phyloP scores from a whole-genome alignment of 768 basidiomycete genomes.

The Phallus indusiatus region DNA sequence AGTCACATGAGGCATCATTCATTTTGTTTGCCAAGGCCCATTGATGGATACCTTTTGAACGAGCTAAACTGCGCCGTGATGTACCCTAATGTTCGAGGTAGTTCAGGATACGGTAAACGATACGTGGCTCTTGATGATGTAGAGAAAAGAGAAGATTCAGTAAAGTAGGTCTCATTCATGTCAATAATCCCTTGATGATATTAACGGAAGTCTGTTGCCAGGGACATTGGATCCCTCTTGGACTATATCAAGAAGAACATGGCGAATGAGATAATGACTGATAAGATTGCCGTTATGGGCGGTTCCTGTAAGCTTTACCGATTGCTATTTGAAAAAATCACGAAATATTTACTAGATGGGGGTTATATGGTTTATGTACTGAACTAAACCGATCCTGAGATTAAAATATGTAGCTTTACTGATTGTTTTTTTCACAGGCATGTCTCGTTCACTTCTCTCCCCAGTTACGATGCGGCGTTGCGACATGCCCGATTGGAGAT shows the following conservation, averaged over 20 bases:
- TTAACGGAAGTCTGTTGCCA: slow-evolving; percentile 8
- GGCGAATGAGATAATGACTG: slow-evolving; percentile 24
- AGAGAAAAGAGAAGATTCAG: slow-evolving; percentile 33
- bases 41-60: slow-evolving; percentile 33
- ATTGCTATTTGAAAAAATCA: background rate
- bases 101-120: slow-evolving; percentile 31
- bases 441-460: slow-evolving; percentile 32
- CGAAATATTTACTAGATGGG: slow-evolving; percentile 20
- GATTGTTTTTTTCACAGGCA: slow-evolving; percentile 19
- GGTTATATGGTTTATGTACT: slow-evolving; percentile 33
- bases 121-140: slow-evolving; percentile 33
- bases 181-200: background rate
- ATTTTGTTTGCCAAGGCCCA: slow-evolving; percentile 12
- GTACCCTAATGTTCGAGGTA: slow-evolving; percentile 35
- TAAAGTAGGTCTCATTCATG: slow-evolving; percentile 23
- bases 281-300: slow-evolving; percentile 33
- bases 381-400: slow-evolving; percentile 2
- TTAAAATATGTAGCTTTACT: background rate
- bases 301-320: slow-evolving; percentile 26
- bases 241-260: slow-evolving; percentile 25
- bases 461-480: slow-evolving; percentile 31
- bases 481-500: slow-evolving; percentile 32
- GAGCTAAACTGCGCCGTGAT: slow-evolving; percentile 32
- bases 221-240: slow-evolving; percentile 31
- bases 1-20: background rate